Percentiles rank a stretch among this genome's conserved stretches.
Evolutionary conservation across 495 filamentous ascomycete genomes (phyloP).

Genomic region (Bombardia bombarda): DNA sequence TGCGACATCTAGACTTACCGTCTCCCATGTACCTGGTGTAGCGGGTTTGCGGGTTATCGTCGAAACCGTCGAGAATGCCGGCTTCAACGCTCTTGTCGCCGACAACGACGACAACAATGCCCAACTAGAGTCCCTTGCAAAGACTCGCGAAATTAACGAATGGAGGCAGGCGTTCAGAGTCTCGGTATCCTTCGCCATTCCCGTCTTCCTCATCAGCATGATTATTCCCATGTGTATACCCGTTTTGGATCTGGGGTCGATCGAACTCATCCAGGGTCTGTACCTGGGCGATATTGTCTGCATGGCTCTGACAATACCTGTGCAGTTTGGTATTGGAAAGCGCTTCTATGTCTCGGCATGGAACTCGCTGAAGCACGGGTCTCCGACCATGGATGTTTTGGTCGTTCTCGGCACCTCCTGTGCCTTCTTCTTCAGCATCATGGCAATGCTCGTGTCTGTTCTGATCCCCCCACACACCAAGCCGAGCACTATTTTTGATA

Average conservation of each 20-base stretch:
- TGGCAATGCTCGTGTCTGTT: constrained; percentile 79
- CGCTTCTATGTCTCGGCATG: constrained; percentile 89
- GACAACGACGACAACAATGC: constrained; percentile 95
- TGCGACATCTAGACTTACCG: constrained; percentile 54
- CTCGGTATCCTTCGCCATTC: constrained; percentile 73
- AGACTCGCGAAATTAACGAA: constrained; percentile 91
- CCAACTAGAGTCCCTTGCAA: constrained; percentile 89
- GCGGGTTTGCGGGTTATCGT: constrained; percentile 78
- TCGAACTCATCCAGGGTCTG: constrained; percentile 61
- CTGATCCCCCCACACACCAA: constrained; percentile 58
- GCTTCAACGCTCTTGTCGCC: constrained; percentile 81
- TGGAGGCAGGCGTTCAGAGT: constrained; percentile 75
- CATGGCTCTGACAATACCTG: constrained; percentile 73
- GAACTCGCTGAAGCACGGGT: constrained; percentile 79
- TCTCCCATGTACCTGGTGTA: constrained; percentile 61
- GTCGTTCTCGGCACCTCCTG: constrained; percentile 90
- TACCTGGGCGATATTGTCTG: constrained; percentile 85
- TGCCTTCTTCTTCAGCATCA: constrained; percentile 95
- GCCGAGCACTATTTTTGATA: constrained; percentile 89
- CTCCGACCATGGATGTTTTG: constrained; percentile 96
- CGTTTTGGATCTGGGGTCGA: constrained; percentile 61
- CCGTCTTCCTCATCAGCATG: constrained; percentile 92
- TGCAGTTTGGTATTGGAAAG: constrained; percentile 93
- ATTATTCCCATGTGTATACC: constrained; percentile 73
- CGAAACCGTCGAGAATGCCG: constrained; percentile 66